Conservation (phyloP, 768 basidiomycete species). For the Rhizopogon vesiculosus region DNA sequence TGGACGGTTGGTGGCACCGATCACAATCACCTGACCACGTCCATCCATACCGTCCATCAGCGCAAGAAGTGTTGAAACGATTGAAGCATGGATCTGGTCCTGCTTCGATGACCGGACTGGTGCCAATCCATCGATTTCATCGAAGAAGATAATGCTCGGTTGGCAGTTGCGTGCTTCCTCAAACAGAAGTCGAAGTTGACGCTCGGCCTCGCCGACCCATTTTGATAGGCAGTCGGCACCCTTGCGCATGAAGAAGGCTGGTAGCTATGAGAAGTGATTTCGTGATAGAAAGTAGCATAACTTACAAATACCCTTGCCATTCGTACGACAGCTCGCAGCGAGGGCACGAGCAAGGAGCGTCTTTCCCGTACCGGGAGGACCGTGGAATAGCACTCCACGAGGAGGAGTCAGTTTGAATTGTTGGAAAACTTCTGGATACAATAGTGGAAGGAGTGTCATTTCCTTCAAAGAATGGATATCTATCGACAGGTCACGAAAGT, state of each 20-base stretch:
- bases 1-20: slow-evolving; percentile 96
- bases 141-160: slow-evolving; percentile 98
- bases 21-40: slow-evolving; percentile 93
- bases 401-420: slow-evolving; percentile 93
- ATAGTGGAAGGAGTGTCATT: slow-evolving; percentile 92
- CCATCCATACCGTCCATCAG: slow-evolving; percentile 99
- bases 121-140: slow-evolving; percentile 98
- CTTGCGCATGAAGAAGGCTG: slow-evolving; percentile 99
- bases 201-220: slow-evolving; percentile 99
- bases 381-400: slow-evolving; percentile 94
- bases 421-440: slow-evolving; percentile 97
- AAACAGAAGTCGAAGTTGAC: slow-evolving; percentile 90
- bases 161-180: slow-evolving; percentile 92
- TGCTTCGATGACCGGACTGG: slow-evolving; percentile 98
- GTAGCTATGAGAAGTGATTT: neutral
- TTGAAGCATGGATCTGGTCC: slow-evolving; percentile 97
- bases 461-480: slow-evolving; percentile 97
- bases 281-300: slow-evolving; percentile 9
- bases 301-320: slow-evolving; percentile 85
- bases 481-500: slow-evolving; percentile 22
- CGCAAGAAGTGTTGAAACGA: slow-evolving; percentile 92
- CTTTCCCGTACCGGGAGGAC: slow-evolving; percentile 98
- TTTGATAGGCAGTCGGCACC: slow-evolving; percentile 97
- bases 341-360: slow-evolving; percentile 92
- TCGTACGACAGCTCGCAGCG: slow-evolving; percentile 85